Conservation (phyloP, 345 rosid genomes). For the Brassica juncea region DNA sequence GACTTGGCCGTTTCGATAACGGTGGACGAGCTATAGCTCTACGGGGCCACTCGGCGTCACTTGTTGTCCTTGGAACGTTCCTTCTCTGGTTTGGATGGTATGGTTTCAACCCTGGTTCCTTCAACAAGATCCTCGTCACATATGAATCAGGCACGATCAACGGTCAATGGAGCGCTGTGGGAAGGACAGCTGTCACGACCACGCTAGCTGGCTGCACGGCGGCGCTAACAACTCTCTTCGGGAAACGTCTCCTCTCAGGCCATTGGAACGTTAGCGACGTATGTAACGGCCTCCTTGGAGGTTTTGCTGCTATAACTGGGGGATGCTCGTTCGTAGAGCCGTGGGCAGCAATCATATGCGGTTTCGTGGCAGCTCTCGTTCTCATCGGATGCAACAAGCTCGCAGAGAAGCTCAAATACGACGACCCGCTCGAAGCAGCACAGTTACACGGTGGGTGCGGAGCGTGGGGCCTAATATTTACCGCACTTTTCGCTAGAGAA, state of each 20-base stretch:
- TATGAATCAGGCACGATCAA: background rate
- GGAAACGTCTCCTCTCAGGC: background rate
- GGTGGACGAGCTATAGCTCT: background rate
- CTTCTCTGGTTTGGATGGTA: too few species aligned
- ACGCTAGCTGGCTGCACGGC: background rate
- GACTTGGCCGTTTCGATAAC: background rate
- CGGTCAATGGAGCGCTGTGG: background rate
- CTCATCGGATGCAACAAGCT: background rate
- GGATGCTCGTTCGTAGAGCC: background rate
- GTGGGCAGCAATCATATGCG: background rate
- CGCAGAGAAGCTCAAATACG: too few species aligned
- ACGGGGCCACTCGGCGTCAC: too few species aligned
- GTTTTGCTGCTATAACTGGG: background rate
- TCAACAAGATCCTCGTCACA: background rate
- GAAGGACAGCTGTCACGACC: background rate
- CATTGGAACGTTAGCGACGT: background rate
- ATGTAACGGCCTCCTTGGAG: background rate
- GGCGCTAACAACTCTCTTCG: background rate
- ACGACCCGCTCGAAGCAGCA: too few species aligned
- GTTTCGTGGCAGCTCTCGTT: background rate
- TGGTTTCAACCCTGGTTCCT: background rate
- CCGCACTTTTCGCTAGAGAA: too few species aligned
- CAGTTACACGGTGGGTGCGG: too few species aligned
- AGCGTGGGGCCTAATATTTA: too few species aligned
- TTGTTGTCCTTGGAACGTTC: too few species aligned